Percentiles rank a stretch among this genome's conserved stretches.
phyloP scores from a whole-genome alignment of 257 asterid genomes.

The Rehmannia glutinosa region DNA sequence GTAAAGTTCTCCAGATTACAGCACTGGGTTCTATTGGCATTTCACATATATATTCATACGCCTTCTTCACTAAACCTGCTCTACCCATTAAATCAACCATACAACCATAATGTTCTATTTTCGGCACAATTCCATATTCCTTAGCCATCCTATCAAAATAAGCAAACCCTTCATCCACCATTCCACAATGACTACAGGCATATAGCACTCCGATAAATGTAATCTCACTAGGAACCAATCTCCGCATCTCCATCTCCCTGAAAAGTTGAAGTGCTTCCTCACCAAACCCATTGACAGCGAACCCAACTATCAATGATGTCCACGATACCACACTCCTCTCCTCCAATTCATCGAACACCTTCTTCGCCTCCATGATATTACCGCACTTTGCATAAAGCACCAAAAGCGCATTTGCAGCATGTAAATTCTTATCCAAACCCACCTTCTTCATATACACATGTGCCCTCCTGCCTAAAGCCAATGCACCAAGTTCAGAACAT shows the following conservation, averaged over 20 bases:
- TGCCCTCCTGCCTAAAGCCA: constrained; percentile 65
- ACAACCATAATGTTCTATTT: constrained; percentile 81
- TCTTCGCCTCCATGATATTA: constrained; percentile 50
- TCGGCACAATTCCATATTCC: constrained; percentile 43
- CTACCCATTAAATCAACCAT: constrained; percentile 82
- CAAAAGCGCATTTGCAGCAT: constrained; percentile 62
- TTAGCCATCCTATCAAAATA: constrained; percentile 57
- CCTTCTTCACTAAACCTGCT: constrained; percentile 65
- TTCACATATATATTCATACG: constrained; percentile 50
- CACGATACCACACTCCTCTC: constrained; percentile 64
- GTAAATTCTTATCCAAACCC: constrained; percentile 60
- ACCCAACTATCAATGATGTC: constrained; percentile 65
- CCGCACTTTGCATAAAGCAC: constrained; percentile 78
- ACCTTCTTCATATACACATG: constrained; percentile 61
- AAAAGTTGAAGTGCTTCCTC: constrained; percentile 60
- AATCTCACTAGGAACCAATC: constrained; percentile 54
- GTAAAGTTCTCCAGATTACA: constrained; percentile 79
- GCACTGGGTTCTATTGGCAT: constrained; percentile 74
- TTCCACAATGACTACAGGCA: constrained; percentile 87
- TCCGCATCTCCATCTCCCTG: constrained; percentile 47
- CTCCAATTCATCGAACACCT: constrained; percentile 56
- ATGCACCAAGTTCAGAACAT: constrained; percentile 73
- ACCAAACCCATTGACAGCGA: constrained; percentile 77
- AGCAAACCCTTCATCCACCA: constrained; percentile 64
- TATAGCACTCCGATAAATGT: constrained; percentile 76